Evolutionary conservation across 768 basidiomycete species (phyloP).

Genomic region (Kwoniella bestiolae): DNA sequence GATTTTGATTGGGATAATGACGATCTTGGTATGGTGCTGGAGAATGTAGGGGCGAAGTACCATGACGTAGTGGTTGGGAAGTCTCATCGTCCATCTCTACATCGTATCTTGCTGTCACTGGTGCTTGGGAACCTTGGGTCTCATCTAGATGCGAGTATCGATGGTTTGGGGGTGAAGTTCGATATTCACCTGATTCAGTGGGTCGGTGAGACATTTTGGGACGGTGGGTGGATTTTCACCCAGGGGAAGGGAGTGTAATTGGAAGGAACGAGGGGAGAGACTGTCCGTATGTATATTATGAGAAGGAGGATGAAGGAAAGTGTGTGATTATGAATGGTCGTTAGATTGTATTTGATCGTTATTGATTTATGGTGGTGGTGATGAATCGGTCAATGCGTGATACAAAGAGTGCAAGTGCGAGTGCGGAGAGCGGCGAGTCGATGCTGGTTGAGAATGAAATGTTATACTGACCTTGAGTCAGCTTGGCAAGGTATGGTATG

Average conservation of each 20-base stretch:
- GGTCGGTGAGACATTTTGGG: slow-evolving; percentile 23
- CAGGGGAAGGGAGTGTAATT: background rate
- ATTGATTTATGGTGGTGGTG: too few species aligned
- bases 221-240: background rate
- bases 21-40: slow-evolving; percentile 4
- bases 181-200: slow-evolving; percentile 17
- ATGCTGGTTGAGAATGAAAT: background rate
- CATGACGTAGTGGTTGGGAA: background rate
- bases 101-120: background rate
- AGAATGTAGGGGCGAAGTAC: slow-evolving; percentile 1
- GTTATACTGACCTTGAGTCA: background rate
- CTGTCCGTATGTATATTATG: background rate
- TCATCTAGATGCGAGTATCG: slow-evolving; percentile 25
- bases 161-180: slow-evolving; percentile 7
- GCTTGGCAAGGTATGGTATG: background rate
- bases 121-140: slow-evolving; percentile 5
- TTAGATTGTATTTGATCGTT: too few species aligned
- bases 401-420: background rate
- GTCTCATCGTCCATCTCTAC: background rate
- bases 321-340: background rate
- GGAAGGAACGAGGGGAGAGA: background rate
- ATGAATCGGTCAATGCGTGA: slow-evolving; percentile 2
- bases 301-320: background rate
- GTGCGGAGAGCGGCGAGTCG: background rate
- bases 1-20: background rate